Conservation (phyloP, 495 filamentous ascomycete species). For the Margaritispora aquatica region DNA sequence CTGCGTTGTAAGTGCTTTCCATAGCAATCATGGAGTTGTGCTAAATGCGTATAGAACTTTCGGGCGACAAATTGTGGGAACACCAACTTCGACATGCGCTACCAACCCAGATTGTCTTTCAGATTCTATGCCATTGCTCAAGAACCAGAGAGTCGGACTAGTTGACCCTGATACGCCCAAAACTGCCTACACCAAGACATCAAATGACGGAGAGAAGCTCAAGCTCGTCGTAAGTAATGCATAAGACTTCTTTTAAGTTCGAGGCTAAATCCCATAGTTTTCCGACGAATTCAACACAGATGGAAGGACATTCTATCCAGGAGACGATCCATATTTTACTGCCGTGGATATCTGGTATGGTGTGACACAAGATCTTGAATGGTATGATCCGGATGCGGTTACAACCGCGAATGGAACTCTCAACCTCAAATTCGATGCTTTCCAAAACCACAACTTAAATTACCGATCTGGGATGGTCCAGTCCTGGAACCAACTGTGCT, state of each 20-base stretch:
- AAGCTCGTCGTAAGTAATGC: constrained; percentile 44
- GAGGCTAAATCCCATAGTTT: constrained; percentile 44
- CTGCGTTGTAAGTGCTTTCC: constrained; percentile 53
- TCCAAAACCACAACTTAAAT: constrained; percentile 60
- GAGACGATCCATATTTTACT: constrained; percentile 67
- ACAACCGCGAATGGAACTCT: constrained; percentile 62
- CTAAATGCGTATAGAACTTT: constrained; percentile 15
- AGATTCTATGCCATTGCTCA: constrained; percentile 47
- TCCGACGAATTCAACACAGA: constrained; percentile 74
- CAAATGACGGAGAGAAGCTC: constrained; percentile 52
- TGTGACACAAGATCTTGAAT: constrained; percentile 72
- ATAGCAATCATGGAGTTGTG: not conserved
- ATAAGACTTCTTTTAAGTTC: not conserved
- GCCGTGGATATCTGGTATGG: constrained; percentile 77
- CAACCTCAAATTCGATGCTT: constrained; percentile 60
- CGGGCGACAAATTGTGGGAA: not conserved
- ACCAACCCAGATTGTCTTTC: constrained; percentile 50
- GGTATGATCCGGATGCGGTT: constrained; percentile 76
- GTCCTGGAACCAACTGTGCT: constrained; percentile 76
- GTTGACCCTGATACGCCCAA: constrained; percentile 70
- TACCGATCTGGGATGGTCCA: constrained; percentile 80
- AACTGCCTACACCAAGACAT: constrained; percentile 48
- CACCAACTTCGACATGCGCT: not conserved
- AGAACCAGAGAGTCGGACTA: constrained; percentile 52
- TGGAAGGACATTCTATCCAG: constrained; percentile 66